Evolutionary conservation across 1,284 basidiomycete genomes (phyloP), one percentile per base, ranked within the genome.

Genomic region (Gymnopus androsaceus): DNA sequence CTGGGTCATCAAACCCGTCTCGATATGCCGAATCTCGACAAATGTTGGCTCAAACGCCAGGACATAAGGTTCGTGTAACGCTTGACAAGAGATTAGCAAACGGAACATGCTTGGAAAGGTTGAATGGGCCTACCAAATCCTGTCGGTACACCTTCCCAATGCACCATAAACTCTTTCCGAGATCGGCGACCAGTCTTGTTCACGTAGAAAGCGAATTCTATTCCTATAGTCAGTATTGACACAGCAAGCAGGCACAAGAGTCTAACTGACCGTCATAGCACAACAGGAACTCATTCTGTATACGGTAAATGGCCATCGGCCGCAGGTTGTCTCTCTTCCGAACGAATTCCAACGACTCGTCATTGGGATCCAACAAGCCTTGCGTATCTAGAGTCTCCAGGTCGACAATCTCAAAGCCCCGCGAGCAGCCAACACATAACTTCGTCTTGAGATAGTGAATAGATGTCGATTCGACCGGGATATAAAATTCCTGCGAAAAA

Each of bases 351-450:
- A 99, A 82, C 5, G 88, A 90, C 49, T 84, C 81, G 69, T 99
- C 97, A 5, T 88, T 86, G 1, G 97, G 97, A 72, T 99, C 97
- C 54, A 99, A 79, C 60, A 99, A 72, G 7, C 94, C 94, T 75
- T 99, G 96, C 47, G 95, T 98, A 72, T 99, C 97, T 70, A 99
- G 78, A 55, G 91, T 97, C 71, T 98, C 95, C 49, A 98, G 82
- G 72, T 99, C 97, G 62, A 99, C 95, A 64, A 99, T 98, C 75
- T 99, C 97, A 70, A 99, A 99, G n/a, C 97, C 97, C 68, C 95
- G 92, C 14, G 95, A 94, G 68, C 95, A 97, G 1, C 96, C 97
- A 12, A 99, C 92, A 69, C 97, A 99, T 57, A 99, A 85, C 75
- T 92, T 94, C 54, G 95, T 98, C 79, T 97, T 98, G 65, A 99